Evolutionary conservation across 1,139 yeast genomes (phyloP).

Genomic region (Candida tetrigidarum): DNA sequence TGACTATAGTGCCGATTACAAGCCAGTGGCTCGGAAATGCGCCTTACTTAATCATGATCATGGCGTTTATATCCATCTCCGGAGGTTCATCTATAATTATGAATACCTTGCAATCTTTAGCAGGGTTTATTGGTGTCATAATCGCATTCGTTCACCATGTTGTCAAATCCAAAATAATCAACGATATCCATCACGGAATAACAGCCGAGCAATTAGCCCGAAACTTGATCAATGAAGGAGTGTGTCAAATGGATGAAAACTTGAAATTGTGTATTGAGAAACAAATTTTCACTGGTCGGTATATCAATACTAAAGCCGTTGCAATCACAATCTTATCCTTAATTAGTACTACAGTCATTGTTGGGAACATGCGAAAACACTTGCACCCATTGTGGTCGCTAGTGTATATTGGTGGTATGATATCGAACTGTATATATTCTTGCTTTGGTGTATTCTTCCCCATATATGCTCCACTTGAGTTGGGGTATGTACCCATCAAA

Average conservation of each 20-base stretch:
- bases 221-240: conserved; percentile 29
- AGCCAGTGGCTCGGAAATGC: conserved; percentile 36
- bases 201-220: conserved; percentile 22
- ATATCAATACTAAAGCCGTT: conserved; percentile 28
- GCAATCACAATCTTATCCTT: conserved; percentile 32
- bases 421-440: conserved; percentile 25
- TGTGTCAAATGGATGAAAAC: conserved; percentile 27
- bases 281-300: conserved; percentile 34
- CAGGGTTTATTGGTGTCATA: conserved; percentile 22
- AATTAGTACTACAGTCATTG: conserved; percentile 26
- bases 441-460: conserved; percentile 36
- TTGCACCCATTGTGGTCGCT: conserved; percentile 25
- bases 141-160: conserved; percentile 31
- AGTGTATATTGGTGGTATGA: conserved; percentile 27
- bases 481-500: conserved; percentile 26
- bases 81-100: conserved; percentile 33
- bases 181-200: conserved; percentile 29
- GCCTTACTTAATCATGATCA: conserved; percentile 31
- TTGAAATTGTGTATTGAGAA: conserved; percentile 23
- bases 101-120: conserved; percentile 22
- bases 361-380: conserved; percentile 28
- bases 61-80: conserved; percentile 30
- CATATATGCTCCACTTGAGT: conserved; percentile 25
- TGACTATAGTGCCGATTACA: conserved; percentile 29
- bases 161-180: conserved; percentile 30